Conservation (phyloP, 352 stramenopile genomes). For the Globisporangium recalcitrans region DNA sequence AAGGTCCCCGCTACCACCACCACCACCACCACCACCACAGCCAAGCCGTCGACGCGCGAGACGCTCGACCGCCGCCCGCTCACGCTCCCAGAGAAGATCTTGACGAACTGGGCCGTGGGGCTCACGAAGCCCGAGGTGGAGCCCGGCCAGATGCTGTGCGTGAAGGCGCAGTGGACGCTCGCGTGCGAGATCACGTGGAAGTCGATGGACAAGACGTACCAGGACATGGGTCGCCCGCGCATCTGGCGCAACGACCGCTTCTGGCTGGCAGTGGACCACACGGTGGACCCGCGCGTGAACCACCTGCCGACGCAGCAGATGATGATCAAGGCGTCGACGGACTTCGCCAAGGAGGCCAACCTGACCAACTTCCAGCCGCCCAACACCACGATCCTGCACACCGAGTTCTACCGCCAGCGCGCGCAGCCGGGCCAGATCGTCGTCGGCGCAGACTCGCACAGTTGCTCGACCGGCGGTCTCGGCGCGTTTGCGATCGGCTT, state of each 20-base stretch:
- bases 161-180: slow-evolving; percentile 81
- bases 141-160: slow-evolving; percentile 76
- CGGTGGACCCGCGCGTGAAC: slow-evolving; percentile 80
- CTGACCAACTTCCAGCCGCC: slow-evolving; percentile 81
- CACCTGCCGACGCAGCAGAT: slow-evolving; percentile 77
- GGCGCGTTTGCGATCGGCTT: slow-evolving; percentile 77
- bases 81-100: slow-evolving; percentile 59
- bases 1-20: slow-evolving; percentile 3
- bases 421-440: slow-evolving; percentile 82
- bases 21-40: slow-evolving; percentile 1
- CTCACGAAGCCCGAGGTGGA: slow-evolving; percentile 57
- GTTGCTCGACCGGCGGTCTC: slow-evolving; percentile 67
- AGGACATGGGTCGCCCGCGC: slow-evolving; percentile 77
- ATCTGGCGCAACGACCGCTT: slow-evolving; percentile 86
- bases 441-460: slow-evolving; percentile 77
- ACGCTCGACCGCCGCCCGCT: slow-evolving; percentile 31
- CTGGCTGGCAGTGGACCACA: slow-evolving; percentile 85
- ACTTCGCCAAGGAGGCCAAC: slow-evolving; percentile 76
- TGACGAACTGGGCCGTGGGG: slow-evolving; percentile 68
- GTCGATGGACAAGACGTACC: slow-evolving; percentile 87
- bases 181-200: slow-evolving; percentile 87
- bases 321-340: slow-evolving; percentile 82
- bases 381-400: slow-evolving; percentile 86
- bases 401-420: slow-evolving; percentile 83
- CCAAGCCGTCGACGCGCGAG: slow-evolving; percentile 9